Percentiles rank a stretch among this genome's conserved stretches.
Evolutionary conservation across 805 yeast species (phyloP).

Genomic region (Sporopachydermia lactativora): DNA sequence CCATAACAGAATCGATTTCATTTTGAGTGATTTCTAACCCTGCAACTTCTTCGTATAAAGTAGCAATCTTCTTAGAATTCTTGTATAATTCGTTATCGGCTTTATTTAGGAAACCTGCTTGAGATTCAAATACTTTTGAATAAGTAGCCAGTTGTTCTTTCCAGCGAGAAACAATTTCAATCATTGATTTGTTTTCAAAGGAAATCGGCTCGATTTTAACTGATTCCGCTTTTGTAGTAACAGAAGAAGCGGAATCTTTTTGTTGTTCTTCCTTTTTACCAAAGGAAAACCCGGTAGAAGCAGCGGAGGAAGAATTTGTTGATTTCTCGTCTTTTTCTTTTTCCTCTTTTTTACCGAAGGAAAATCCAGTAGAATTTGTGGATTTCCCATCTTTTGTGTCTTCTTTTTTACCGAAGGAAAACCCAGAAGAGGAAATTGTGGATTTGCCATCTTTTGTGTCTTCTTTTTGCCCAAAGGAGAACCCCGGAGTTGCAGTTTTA

Average conservation of each 20-base stretch:
- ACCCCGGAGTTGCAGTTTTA: background rate
- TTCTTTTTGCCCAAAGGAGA: slow-evolving; percentile 1
- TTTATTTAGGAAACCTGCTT: slow-evolving; percentile 56
- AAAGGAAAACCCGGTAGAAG: slow-evolving; percentile 7
- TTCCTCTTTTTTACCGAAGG: too few species aligned
- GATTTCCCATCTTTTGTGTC: slow-evolving; percentile 4
- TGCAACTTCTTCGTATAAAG: slow-evolving; percentile 60
- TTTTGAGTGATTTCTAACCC: slow-evolving; percentile 77
- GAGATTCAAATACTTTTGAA: slow-evolving; percentile 57
- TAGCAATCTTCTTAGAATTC: slow-evolving; percentile 75
- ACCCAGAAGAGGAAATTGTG: slow-evolving; percentile 3
- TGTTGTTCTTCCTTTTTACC: slow-evolving; percentile 4
- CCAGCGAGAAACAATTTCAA: slow-evolving; percentile 89
- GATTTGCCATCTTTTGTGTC: slow-evolving; percentile 6
- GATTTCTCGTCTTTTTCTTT: slow-evolving; percentile 11
- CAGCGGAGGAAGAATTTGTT: slow-evolving; percentile 3
- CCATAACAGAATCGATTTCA: slow-evolving; percentile 75
- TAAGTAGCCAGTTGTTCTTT: slow-evolving; percentile 69
- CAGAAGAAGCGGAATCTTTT: slow-evolving; percentile 8
- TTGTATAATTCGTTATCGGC: slow-evolving; percentile 82
- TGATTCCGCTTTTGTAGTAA: slow-evolving; percentile 10
- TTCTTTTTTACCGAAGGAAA: slow-evolving; percentile 8
- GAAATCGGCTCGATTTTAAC: slow-evolving; percentile 45
- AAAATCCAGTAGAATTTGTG: slow-evolving; percentile 6
- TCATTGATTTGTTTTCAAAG: slow-evolving; percentile 80